Base-by-base conservation (phyloP, 768 basidiomycete genomes). In the Boletus rex-veris region DNA sequence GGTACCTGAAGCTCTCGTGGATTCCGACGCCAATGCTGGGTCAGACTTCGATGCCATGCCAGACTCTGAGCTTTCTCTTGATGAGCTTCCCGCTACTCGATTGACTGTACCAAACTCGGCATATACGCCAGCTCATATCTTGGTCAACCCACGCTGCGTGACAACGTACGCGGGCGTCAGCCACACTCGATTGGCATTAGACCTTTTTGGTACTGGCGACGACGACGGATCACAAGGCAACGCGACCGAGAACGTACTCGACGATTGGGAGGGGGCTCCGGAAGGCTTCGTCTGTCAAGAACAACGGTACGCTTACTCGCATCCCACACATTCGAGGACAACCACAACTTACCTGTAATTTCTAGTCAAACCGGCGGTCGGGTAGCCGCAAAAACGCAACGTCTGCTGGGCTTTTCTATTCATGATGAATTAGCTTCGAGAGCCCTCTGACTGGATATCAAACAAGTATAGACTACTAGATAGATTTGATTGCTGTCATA, bases 221-320 rank as follows among this genome's bases (percentile, higher is more conserved):
- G 85, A 84, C 21, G 85, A 90, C 45, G 78, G 76, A 39, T 59
- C 73, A 15, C 72, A 76, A 26, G 80, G 79, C 43, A 70, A 70
- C 18, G 44, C 59, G 3, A 70, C 70, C 24, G 92, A 88, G 69
- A 96, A 98, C 71, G 80, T 90, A 0, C 70, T 98, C 48, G 91
- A 94, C 43, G 92, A 97, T 66, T 98, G 95, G 95, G 88, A 92
- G 50, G 90, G 92, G 26, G 92, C 97, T 6, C 97, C 97, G 0
- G 95, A 98, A 68, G 92, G 89, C 58, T 99, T 97, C 71, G 95
- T 98, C 7, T 99, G 97, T 65, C 97, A 98, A 73, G 97, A 99
- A 70, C 91, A 92, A 70, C 80, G 80, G 89, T 89, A 50, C 45
- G 82, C 57, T 18, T 38, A 18, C 5, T 50, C 21, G 21, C 44